A percentile compares a stretch with the other conserved stretches of the same genome.
Conservation (phyloP, 1,284 basidiomycete species). For the Cryptococcus floricola region DNA sequence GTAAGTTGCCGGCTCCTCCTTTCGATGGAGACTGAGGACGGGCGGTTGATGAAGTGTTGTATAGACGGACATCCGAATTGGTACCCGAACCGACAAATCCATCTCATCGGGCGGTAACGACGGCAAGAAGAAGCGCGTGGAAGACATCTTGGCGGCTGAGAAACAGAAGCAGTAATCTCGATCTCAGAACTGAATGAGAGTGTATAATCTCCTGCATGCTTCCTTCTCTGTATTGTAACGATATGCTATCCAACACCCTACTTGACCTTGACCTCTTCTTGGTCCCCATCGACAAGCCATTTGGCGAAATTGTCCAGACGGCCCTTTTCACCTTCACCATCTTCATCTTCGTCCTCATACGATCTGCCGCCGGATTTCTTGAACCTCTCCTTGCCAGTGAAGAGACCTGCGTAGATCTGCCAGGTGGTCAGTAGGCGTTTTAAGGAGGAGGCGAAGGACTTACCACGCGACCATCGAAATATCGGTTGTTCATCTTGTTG, state of each 20-base stretch:
- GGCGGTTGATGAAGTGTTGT: background rate
- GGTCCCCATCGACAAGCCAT: slow-evolving; percentile 61
- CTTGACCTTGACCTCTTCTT: slow-evolving; percentile 18
- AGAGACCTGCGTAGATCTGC: slow-evolving; percentile 73
- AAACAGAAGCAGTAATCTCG: no score
- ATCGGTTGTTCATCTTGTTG: slow-evolving; percentile 93
- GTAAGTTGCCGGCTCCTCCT: slow-evolving; percentile 19
- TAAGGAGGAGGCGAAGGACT: no score
- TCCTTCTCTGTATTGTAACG: no score
- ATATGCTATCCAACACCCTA: background rate
- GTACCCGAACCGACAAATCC: slow-evolving; percentile 72
- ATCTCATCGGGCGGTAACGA: slow-evolving; percentile 68
- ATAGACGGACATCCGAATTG: slow-evolving; percentile 86
- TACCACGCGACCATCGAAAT: slow-evolving; percentile 70
- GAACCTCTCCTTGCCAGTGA: slow-evolving; percentile 76
- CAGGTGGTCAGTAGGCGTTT: background rate
- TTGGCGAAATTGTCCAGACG: slow-evolving; percentile 80
- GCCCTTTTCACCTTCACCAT: slow-evolving; percentile 63
- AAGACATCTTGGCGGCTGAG: slow-evolving; percentile 58
- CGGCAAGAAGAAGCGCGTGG: slow-evolving; percentile 70
- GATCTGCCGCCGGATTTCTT: slow-evolving; percentile 59
- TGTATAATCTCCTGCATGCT: no score
- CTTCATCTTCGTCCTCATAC: slow-evolving; percentile 51
- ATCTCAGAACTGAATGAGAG: no score
- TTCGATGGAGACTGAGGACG: background rate